Conservation (phyloP, 2,329 filamentous ascomycete genomes). For the Emergomyces africanus region DNA sequence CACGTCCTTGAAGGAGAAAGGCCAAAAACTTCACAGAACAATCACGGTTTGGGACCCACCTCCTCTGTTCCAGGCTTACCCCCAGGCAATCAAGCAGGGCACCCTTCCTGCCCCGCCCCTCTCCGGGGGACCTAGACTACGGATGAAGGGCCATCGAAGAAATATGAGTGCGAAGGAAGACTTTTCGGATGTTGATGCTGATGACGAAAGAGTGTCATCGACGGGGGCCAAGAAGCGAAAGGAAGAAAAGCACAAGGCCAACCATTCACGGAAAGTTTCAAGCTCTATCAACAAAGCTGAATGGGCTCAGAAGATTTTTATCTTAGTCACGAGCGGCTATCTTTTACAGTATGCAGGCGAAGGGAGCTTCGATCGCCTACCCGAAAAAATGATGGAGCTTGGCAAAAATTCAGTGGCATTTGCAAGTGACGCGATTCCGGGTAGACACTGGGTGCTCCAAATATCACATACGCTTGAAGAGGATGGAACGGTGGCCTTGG, state of each 20-base stretch:
- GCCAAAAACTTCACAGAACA: slow-evolving; percentile 11
- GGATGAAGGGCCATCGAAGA: slow-evolving; percentile 32
- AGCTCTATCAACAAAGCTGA: slow-evolving; percentile 27
- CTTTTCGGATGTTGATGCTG: slow-evolving; percentile 6
- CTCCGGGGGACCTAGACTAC: slow-evolving; percentile 56
- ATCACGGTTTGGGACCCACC: slow-evolving; percentile 49
- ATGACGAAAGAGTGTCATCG: slow-evolving; percentile 6
- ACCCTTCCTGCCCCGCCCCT: slow-evolving; percentile 54
- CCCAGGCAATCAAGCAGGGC: slow-evolving; percentile 66
- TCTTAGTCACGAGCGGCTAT: slow-evolving; percentile 32
- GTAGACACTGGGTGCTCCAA: slow-evolving; percentile 37
- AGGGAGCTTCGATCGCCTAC: slow-evolving; percentile 33
- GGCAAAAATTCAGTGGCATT: slow-evolving; percentile 35
- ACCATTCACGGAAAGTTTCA: slow-evolving; percentile 24
- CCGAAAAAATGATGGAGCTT: slow-evolving; percentile 36
- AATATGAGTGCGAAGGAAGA: slow-evolving; percentile 12
- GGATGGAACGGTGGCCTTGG: slow-evolving; percentile 15
- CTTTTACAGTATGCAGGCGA: slow-evolving; percentile 35
- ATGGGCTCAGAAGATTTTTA: slow-evolving; percentile 34
- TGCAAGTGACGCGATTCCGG: slow-evolving; percentile 37
- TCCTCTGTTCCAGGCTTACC: slow-evolving; percentile 75
- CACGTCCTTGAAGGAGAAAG: slow-evolving; percentile 15
- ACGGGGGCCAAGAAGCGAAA: slow-evolving; percentile 20
- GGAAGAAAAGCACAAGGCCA: slow-evolving; percentile 23
- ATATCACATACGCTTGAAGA: slow-evolving; percentile 28